phyloP scores from a whole-genome alignment of 768 basidiomycete genomes.

The Boletellus sp. region DNA sequence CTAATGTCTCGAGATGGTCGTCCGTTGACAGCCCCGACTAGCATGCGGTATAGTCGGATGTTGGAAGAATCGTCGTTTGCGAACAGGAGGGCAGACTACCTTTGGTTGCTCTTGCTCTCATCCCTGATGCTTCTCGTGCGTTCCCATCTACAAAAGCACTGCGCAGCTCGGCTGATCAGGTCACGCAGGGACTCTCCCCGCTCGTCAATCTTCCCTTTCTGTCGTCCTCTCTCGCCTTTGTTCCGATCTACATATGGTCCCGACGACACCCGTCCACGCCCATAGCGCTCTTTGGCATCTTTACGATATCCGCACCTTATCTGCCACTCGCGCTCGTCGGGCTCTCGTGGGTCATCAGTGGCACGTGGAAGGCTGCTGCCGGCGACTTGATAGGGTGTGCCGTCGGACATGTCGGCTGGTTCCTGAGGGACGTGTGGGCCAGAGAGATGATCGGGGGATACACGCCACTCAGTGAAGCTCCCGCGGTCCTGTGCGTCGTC shows the following conservation, averaged over 20 bases:
- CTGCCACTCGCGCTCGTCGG: constrained; percentile 88
- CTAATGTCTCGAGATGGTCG: not conserved
- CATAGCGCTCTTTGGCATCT: constrained; percentile 92
- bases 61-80: constrained; percentile 96
- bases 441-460: constrained; percentile 79
- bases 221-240: constrained; percentile 88
- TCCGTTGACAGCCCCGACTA: constrained; percentile 28
- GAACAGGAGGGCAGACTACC: constrained; percentile 88
- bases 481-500: constrained; percentile 60
- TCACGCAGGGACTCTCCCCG: constrained; percentile 67
- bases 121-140: constrained; percentile 82
- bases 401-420: constrained; percentile 85
- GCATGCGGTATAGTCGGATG: constrained; percentile 96
- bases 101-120: constrained; percentile 88
- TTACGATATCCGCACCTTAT: constrained; percentile 95
- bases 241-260: constrained; percentile 97
- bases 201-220: constrained; percentile 91
- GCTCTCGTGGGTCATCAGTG: constrained; percentile 80
- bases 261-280: constrained; percentile 90
- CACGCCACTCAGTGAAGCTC: constrained; percentile 70
- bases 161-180: not conserved
- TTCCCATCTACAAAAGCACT: not conserved
- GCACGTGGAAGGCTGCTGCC: constrained; percentile 79
- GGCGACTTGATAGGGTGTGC: constrained; percentile 82
- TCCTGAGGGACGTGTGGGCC: constrained; percentile 83